These are phyloP conservation scores for Pisolithus microcarpus DNA, from an alignment of 768 basidiomycete species.

Conservation along the genomic window DNA sequence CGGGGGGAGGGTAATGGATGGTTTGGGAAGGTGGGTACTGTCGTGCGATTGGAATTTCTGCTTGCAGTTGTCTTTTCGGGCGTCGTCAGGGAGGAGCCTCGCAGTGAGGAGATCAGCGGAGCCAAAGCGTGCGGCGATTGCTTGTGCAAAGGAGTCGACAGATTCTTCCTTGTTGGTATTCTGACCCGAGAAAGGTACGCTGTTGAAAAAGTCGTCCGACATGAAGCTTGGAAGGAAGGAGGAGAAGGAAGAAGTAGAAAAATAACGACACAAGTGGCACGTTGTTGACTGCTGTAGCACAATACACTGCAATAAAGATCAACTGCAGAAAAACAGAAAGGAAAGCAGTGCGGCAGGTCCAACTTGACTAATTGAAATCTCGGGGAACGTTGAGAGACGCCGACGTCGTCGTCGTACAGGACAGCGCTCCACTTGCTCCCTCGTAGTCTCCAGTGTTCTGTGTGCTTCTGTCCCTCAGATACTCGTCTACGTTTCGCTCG, in stretches of 20 bases:
- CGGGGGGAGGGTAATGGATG: constrained; percentile 27
- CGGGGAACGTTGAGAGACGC: background rate
- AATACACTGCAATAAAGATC: background rate
- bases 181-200: constrained; percentile 18
- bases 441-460: background rate
- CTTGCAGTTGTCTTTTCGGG: constrained; percentile 5
- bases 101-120: constrained; percentile 32
- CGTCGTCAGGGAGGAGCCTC: constrained; percentile 25
- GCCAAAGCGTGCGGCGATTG: constrained; percentile 43
- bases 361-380: background rate
- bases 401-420: background rate
- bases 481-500: background rate
- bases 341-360: background rate
- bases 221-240: constrained; percentile 8
- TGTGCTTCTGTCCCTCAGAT: background rate
- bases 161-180: constrained; percentile 15
- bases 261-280: background rate
- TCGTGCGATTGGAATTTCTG: constrained; percentile 7
- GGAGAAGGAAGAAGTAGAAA: background rate
- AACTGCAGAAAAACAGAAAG: background rate
- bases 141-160: constrained; percentile 45
- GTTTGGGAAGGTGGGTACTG: constrained; percentile 9
- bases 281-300: background rate
- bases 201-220: constrained; percentile 38
- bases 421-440: background rate